Conservation (phyloP, 495 filamentous ascomycete species). For the Beverwykella pulmonaria region DNA sequence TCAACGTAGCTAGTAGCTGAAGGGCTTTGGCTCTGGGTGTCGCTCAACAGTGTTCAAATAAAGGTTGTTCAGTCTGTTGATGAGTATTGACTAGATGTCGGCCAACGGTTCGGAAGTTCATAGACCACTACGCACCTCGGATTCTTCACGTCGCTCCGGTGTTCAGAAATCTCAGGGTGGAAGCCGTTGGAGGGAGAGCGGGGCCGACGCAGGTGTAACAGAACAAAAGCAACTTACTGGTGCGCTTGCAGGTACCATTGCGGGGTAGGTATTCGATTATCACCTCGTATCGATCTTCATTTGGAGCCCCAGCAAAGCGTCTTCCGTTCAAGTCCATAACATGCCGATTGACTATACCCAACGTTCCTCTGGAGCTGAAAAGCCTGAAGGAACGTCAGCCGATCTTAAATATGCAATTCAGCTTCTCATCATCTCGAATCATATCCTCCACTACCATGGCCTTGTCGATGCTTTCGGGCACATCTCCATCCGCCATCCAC, state of each 20-base stretch:
- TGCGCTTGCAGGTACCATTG: neutral
- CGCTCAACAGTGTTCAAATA: too few species aligned
- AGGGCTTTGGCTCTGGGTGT: too few species aligned
- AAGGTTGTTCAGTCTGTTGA: too few species aligned
- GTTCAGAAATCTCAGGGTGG: too few species aligned
- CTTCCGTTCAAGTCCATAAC: neutral
- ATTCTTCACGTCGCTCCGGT: too few species aligned
- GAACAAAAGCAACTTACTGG: too few species aligned
- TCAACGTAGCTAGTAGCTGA: too few species aligned
- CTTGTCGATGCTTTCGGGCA: constrained; percentile 59
- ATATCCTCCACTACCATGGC: constrained; percentile 40
- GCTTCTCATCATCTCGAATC: constrained; percentile 36
- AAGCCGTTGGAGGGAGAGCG: too few species aligned
- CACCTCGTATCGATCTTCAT: neutral
- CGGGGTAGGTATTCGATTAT: neutral
- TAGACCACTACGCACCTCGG: too few species aligned
- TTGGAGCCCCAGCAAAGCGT: neutral
- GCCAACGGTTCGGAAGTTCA: too few species aligned
- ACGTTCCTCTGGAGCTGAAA: constrained; percentile 14
- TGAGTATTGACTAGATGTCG: too few species aligned
- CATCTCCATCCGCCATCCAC: constrained; percentile 54
- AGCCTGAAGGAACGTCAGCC: neutral
- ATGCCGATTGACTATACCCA: neutral
- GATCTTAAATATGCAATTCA: constrained; percentile 6
- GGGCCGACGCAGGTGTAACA: too few species aligned